phyloP scores from a whole-genome alignment of 2,329 filamentous ascomycete genomes.

The Fusarium penzigii region DNA sequence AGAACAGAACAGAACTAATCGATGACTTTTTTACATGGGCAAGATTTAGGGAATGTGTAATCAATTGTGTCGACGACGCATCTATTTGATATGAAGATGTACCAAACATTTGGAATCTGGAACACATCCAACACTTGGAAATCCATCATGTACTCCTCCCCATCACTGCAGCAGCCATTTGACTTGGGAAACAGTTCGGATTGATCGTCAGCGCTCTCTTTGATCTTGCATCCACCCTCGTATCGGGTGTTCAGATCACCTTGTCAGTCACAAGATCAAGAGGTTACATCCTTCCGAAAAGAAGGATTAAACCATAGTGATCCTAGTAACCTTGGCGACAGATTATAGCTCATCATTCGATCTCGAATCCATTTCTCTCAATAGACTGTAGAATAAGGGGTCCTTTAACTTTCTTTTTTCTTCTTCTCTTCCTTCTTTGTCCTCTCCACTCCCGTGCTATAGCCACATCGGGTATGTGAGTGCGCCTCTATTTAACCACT shows the following conservation, averaged over 20 bases:
- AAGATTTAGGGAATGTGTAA: no score
- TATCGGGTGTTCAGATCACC: constrained; percentile 39
- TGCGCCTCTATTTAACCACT: no score
- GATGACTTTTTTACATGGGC: no score
- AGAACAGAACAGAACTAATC: no score
- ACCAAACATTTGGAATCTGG: no score
- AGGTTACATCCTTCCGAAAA: constrained; percentile 39
- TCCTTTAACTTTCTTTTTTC: not conserved
- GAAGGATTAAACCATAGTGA: constrained; percentile 33
- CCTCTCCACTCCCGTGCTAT: not conserved
- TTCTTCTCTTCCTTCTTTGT: not conserved
- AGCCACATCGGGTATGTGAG: no score
- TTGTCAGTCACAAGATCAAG: constrained; percentile 10
- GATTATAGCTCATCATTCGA: constrained; percentile 51
- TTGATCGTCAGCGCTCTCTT: constrained; percentile 50
- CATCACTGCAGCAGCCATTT: no score
- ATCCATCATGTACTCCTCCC: no score
- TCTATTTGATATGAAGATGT: no score
- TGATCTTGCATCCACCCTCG: constrained; percentile 50
- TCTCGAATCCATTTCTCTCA: constrained; percentile 19
- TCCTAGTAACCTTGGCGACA: constrained; percentile 28
- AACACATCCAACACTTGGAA: no score
- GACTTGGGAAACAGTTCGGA: not conserved
- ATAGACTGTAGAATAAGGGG: not conserved
- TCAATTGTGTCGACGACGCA: no score